These are phyloP conservation scores for Leccinum griseonigrum DNA, from an alignment of 1,284 basidiomycete genomes.

Conservation along the genomic window DNA sequence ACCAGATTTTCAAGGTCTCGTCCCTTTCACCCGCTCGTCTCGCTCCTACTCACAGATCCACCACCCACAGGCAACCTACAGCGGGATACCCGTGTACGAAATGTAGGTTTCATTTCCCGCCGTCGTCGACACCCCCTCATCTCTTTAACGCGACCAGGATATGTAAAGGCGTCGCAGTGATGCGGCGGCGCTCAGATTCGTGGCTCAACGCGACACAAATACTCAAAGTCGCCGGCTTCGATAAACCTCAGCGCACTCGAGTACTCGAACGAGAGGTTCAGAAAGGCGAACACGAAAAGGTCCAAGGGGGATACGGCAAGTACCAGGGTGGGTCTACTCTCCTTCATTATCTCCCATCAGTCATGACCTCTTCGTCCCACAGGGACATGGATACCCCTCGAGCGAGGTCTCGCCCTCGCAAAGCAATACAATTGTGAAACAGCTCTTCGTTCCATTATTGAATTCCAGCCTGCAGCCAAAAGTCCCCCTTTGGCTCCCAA, in stretches of 20 bases:
- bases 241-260: conserved; percentile 97
- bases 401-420: conserved; percentile 83
- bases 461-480: conserved; percentile 88
- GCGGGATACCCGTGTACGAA: conserved; percentile 85
- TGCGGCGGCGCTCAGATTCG: conserved; percentile 92
- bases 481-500: conserved; percentile 97
- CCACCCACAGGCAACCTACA: conserved; percentile 71
- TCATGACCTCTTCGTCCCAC: conserved; percentile 5
- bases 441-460: conserved; percentile 91
- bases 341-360: background rate
- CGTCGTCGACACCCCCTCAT: conserved; percentile 36
- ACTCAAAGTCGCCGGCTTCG: conserved; percentile 98
- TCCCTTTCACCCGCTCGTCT: conserved; percentile 12
- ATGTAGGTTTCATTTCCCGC: conserved; percentile 56
- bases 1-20: conserved; percentile 74
- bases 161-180: conserved; percentile 94
- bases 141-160: conserved; percentile 59
- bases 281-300: conserved; percentile 98
- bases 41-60: conserved; percentile 5
- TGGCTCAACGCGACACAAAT: conserved; percentile 99
- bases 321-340: conserved; percentile 80
- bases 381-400: conserved; percentile 99
- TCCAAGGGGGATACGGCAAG: conserved; percentile 99
- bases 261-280: conserved; percentile 98
- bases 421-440: conserved; percentile 93